These are phyloP conservation scores for Colletotrichum nymphaeae DNA, from an alignment of 2,329 filamentous ascomycete genomes.

Conservation along the genomic window DNA sequence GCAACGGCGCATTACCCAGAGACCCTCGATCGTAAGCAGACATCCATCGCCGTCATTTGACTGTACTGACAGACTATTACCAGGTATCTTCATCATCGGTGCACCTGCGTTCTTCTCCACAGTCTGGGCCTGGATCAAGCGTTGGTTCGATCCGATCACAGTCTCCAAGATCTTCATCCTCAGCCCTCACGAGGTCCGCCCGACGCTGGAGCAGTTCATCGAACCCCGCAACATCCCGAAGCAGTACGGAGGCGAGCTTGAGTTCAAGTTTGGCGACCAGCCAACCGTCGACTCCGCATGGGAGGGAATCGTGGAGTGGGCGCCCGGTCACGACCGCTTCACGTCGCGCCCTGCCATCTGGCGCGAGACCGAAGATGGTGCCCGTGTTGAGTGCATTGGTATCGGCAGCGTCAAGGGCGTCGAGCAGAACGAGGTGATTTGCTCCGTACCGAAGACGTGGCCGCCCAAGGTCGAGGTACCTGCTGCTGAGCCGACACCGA, in stretches of 20 bases:
- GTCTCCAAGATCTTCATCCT: slow-evolving; percentile 97
- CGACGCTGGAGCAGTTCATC: slow-evolving; percentile 84
- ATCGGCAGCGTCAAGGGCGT: slow-evolving; percentile 60
- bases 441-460: slow-evolving; percentile 61
- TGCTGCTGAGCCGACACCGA: slow-evolving; percentile 24
- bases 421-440: slow-evolving; percentile 59
- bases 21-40: slow-evolving; percentile 84
- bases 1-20: slow-evolving; percentile 96
- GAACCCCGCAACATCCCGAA: slow-evolving; percentile 86
- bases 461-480: slow-evolving; percentile 36
- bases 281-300: slow-evolving; percentile 77
- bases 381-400: slow-evolving; percentile 63
- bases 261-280: slow-evolving; percentile 83
- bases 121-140: slow-evolving; percentile 94
- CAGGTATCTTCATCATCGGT: slow-evolving; percentile 77
- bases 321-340: slow-evolving; percentile 63
- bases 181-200: slow-evolving; percentile 75
- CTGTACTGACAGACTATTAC: slow-evolving; percentile 31
- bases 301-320: slow-evolving; percentile 62
- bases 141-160: slow-evolving; percentile 94
- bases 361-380: slow-evolving; percentile 59
- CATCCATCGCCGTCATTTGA: neutral
- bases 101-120: slow-evolving; percentile 92
- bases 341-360: slow-evolving; percentile 69
- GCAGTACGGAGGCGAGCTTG: slow-evolving; percentile 87